Evolutionary conservation across 768 basidiomycete genomes (phyloP).

Genomic region (Boletus reticulatus): DNA sequence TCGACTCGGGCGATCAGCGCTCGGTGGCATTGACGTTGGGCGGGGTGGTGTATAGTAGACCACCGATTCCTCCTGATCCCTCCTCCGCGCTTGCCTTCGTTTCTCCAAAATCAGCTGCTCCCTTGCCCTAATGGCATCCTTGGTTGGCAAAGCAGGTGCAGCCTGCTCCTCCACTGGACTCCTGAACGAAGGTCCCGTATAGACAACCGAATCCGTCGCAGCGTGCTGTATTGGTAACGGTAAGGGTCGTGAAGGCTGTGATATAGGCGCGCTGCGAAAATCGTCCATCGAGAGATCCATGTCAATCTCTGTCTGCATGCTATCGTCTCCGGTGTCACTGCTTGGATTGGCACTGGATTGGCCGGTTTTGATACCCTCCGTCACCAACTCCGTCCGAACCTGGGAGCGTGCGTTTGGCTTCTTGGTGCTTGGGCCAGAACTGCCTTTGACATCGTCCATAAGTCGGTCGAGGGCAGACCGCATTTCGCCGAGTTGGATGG

Average conservation of each 20-base stretch:
- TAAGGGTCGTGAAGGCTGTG: conserved; percentile 1
- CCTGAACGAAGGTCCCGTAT: conserved; percentile 30
- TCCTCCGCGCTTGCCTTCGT: conserved; percentile 56
- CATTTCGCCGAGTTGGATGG: conserved; percentile 65
- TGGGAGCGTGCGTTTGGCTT: conserved; percentile 9
- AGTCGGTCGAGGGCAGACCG: conserved; percentile 69
- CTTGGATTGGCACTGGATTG: conserved; percentile 35
- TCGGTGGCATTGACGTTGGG: conserved; percentile 21
- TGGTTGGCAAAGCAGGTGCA: conserved; percentile 48
- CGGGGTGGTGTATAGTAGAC: conserved; percentile 34
- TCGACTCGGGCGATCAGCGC: conserved; percentile 49
- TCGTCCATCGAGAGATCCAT: conserved; percentile 29
- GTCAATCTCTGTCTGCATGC: conserved; percentile 32
- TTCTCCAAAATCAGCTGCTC: conserved; percentile 73
- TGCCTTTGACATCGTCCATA: conserved; percentile 60
- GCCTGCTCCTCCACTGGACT: conserved; percentile 35
- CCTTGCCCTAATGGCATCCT: conserved; percentile 62
- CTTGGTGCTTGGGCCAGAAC: conserved; percentile 26
- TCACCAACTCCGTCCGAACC: conserved; percentile 28
- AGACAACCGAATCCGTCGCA: conserved; percentile 47
- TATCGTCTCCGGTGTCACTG: conserved; percentile 30
- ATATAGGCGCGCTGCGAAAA: conserved; percentile 18
- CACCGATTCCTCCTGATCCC: conserved; percentile 47
- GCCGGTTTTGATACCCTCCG: conserved; percentile 33
- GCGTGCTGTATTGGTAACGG: conserved; percentile 44